Conservation (phyloP, 495 filamentous ascomycete genomes). For the Penicillium psychrofluorescens region DNA sequence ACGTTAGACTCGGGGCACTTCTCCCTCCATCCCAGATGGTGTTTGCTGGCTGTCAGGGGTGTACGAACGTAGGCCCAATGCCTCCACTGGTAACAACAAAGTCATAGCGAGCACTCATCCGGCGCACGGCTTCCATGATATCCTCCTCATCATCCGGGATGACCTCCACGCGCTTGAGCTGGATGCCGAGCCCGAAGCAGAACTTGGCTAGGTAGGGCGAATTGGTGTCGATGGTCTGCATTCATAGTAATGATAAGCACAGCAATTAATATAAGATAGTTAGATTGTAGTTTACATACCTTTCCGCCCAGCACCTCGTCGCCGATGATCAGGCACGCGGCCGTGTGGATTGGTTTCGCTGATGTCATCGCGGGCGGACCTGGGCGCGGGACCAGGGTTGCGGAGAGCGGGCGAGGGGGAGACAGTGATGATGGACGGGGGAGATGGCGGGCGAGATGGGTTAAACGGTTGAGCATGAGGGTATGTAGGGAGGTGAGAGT, state of each 20-base stretch:
- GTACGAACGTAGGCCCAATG: constrained; percentile 81
- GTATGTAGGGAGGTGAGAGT: neutral
- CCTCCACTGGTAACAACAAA: constrained; percentile 92
- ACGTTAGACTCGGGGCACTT: too few relatives aligned
- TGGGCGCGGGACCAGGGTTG: constrained; percentile 18
- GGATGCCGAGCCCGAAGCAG: constrained; percentile 87
- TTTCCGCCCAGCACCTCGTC: constrained; percentile 97
- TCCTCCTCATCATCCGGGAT: constrained; percentile 86
- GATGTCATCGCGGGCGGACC: constrained; percentile 47
- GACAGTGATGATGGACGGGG: constrained; percentile 43
- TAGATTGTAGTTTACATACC: constrained; percentile 34
- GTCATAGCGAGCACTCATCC: constrained; percentile 85
- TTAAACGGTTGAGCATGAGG: constrained; percentile 68
- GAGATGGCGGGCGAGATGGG: constrained; percentile 66
- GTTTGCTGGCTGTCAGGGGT: constrained; percentile 1
- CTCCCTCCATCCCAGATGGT: too few relatives aligned
- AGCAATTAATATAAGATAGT: neutral
- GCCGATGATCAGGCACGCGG: constrained; percentile 90
- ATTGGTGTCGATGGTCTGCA: constrained; percentile 81
- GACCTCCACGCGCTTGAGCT: constrained; percentile 82
- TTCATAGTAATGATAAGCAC: neutral
- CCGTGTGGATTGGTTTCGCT: constrained; percentile 70
- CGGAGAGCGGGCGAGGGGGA: constrained; percentile 29
- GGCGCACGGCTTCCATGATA: constrained; percentile 77
- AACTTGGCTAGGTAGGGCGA: constrained; percentile 86